A percentile compares a stretch with the other conserved stretches of the same genome.
Conservation (phyloP, 2,329 filamentous ascomycete species). For the Remersonia thermophila region DNA sequence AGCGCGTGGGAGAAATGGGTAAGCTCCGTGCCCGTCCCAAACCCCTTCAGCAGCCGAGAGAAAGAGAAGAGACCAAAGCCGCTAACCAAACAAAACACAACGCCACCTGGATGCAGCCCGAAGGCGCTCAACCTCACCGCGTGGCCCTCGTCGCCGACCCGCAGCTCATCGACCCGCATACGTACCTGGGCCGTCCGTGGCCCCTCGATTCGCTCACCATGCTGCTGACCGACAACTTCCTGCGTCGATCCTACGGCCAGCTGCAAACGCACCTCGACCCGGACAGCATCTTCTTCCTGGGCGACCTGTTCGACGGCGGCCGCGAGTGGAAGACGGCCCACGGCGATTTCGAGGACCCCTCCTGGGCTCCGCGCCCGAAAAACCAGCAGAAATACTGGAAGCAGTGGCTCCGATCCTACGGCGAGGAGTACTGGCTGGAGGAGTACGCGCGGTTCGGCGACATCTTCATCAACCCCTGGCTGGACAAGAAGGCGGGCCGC, state of each 20-base stretch:
- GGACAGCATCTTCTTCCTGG: constrained; percentile 80
- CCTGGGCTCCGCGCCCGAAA: constrained; percentile 42
- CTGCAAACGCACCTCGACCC: constrained; percentile 68
- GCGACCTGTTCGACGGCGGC: constrained; percentile 90
- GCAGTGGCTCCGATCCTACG: constrained; percentile 62
- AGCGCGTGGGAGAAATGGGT: constrained; percentile 89
- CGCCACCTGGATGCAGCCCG: constrained; percentile 43
- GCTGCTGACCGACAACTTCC: constrained; percentile 73
- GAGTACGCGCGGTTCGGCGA: constrained; percentile 80
- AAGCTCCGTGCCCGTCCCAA: too few relatives aligned
- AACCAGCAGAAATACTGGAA: constrained; percentile 45
- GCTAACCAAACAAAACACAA: too few relatives aligned
- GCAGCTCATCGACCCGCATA: constrained; percentile 85
- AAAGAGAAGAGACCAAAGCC: too few relatives aligned
- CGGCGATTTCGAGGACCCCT: constrained; percentile 46
- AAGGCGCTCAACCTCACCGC: constrained; percentile 67
- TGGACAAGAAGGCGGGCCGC: constrained; percentile 36
- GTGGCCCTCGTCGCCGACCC: constrained; percentile 80
- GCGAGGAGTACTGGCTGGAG: constrained; percentile 68
- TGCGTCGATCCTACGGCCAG: constrained; percentile 68
- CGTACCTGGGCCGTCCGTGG: constrained; percentile 72
- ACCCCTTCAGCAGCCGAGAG: too few relatives aligned
- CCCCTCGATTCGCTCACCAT: constrained; percentile 42
- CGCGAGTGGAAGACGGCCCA: constrained; percentile 77
- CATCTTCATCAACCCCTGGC: constrained; percentile 68